These are phyloP conservation scores for Gossypium lobatum DNA, from an alignment of 441 rosid genomes.

Conservation along the genomic window DNA sequence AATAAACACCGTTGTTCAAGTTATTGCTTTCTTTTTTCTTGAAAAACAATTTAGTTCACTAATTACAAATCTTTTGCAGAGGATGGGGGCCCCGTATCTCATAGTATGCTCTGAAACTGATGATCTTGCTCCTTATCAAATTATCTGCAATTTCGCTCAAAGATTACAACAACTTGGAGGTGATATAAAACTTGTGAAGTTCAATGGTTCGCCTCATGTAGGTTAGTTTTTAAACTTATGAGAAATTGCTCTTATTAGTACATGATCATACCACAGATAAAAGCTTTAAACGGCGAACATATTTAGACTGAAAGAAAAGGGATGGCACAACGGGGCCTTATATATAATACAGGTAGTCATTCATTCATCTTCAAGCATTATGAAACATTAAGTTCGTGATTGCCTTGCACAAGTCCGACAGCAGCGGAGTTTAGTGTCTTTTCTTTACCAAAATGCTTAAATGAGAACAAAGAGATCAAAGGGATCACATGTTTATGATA, in stretches of 20 bases:
- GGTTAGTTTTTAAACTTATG: conserved; percentile 42
- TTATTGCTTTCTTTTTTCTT: neutral
- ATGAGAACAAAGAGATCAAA: neutral
- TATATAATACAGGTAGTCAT: neutral
- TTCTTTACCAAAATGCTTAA: neutral
- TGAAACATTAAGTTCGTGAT: neutral
- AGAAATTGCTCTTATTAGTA: neutral
- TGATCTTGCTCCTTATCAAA: conserved; percentile 72
- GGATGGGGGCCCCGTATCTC: conserved; percentile 72
- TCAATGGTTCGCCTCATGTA: conserved; percentile 85
- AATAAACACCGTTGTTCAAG: neutral
- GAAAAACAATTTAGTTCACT: conserved; percentile 7
- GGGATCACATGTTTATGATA: neutral
- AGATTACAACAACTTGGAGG: conserved; percentile 71
- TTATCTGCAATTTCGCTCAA: conserved; percentile 60
- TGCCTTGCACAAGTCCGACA: neutral
- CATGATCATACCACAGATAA: neutral
- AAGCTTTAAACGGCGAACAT: neutral
- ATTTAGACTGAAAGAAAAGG: neutral
- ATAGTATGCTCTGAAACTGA: conserved; percentile 74
- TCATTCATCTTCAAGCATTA: neutral
- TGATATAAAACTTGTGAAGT: conserved; percentile 68
- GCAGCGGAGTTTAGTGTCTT: too few species aligned
- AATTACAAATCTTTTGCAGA: conserved; percentile 34
- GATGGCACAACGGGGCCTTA: neutral